Evolutionary conservation across 495 filamentous ascomycete species (phyloP), one percentile per base, ranked within the genome.

Genomic region (Penicillium alfredii): DNA sequence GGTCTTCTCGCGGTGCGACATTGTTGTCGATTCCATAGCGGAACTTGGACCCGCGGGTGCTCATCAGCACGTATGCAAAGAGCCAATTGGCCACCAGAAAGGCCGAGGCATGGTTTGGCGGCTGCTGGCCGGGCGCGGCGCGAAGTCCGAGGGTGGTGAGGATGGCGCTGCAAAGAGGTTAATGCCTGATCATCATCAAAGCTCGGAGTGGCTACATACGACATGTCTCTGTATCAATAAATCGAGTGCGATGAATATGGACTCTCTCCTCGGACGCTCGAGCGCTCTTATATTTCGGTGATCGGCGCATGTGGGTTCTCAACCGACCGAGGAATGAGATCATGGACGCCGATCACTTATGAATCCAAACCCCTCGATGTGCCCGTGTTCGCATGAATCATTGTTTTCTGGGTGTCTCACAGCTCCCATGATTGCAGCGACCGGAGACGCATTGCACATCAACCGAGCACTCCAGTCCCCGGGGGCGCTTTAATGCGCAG

Each of bases 11-110:
- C 0, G 74, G 71, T 1, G 56, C 49, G 16, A 47, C 51, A 43
- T 74, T 73, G 56, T 76, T 63, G 41, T 78, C 72, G 26, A 76
- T 35, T 3, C 67, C 59, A 34, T 56, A 51, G 11, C n/a, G 42
- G 6, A 63, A 51, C 42, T 75, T 76, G 6, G 57, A 38, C 4
- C 37, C 53, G 3, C 72, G 68, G 5, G 63, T 58, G 29, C 65
- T 67, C 30, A 69, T 61, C 5, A 65, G 19, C 12, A 43, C 42
- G 45, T 74, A 72, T 1, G 74, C 68, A 24, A 64, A 58, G 27
- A 65, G 8, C 56, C 66, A 77, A 36, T 76, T 68, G 24, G 55
- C 62, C 29, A 66, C 35, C 1, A 76, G 48, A 21, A 69, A 64
- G 28, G 37, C 40, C 0, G 64, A 49, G 1, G 60, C 66, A 35